A percentile compares a stretch with the other conserved stretches of the same genome.
These are phyloP conservation scores for Populus hybrid DNA, from an alignment of 441 rosid species.

Conservation along the genomic window DNA sequence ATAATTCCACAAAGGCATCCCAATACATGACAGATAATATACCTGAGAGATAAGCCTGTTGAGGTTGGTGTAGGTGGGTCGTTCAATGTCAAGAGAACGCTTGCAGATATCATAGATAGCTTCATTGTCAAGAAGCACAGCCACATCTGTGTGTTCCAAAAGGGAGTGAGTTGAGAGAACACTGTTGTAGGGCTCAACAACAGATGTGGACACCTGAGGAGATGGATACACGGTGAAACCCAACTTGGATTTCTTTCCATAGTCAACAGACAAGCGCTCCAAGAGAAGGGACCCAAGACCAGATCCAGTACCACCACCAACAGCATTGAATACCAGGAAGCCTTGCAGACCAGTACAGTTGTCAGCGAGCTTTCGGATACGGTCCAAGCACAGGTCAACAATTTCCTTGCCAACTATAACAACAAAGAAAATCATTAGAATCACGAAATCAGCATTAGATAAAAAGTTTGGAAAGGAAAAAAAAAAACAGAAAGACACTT, in stretches of 20 bases:
- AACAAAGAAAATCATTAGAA: conserved; percentile 6
- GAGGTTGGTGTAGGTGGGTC: conserved; percentile 84
- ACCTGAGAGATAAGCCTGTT: conserved; percentile 93
- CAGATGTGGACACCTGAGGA: conserved; percentile 47
- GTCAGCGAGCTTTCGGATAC: conserved; percentile 48
- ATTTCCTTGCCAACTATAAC: conserved; percentile 47
- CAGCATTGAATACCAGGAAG: conserved; percentile 48
- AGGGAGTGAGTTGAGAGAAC: conserved; percentile 51
- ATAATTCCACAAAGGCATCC: neutral
- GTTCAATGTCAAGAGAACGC: conserved; percentile 80
- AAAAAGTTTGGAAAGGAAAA: neutral
- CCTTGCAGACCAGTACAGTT: conserved; percentile 54
- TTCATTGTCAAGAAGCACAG: conserved; percentile 83
- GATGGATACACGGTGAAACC: conserved; percentile 50
- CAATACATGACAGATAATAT: neutral
- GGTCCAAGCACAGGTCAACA: conserved; percentile 50
- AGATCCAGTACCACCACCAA: conserved; percentile 52
- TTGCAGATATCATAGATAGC: conserved; percentile 90
- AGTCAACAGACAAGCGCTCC: conserved; percentile 58
- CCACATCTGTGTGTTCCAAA: conserved; percentile 53
- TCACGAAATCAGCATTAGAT: too few species aligned
- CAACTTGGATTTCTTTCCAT: conserved; percentile 52
- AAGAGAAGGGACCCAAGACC: conserved; percentile 48
- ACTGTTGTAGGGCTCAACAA: conserved; percentile 51
- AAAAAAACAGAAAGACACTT: conserved; percentile 1